Percentiles rank a stretch among this genome's conserved stretches.
Evolutionary conservation across 257 asterid genomes (phyloP).

Genomic region (Verbena officinalis): DNA sequence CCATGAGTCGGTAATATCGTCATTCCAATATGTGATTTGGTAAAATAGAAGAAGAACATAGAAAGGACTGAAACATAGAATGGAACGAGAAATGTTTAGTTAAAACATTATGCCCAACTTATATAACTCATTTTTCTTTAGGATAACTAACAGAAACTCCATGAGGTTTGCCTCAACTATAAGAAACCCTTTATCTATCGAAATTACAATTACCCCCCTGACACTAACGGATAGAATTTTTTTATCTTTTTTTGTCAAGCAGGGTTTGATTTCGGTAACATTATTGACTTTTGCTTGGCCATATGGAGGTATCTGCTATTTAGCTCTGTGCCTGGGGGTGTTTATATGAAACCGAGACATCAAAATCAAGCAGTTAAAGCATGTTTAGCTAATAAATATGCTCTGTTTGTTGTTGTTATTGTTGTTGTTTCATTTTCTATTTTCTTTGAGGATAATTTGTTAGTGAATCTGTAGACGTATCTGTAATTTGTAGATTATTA

Average conservation of each 20-base stretch:
- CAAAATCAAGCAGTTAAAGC: background rate
- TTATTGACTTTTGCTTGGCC: background rate
- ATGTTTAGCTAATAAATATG: background rate
- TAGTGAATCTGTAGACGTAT: conserved; percentile 2
- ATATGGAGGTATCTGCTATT: background rate
- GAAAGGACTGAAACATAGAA: background rate
- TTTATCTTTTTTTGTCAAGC: too few species aligned
- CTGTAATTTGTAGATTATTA: background rate
- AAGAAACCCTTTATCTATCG: too few species aligned
- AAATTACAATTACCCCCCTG: too few species aligned
- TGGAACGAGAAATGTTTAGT: background rate
- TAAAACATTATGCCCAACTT: background rate
- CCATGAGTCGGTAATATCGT: background rate
- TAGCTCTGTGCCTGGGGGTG: background rate
- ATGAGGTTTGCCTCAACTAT: too few species aligned
- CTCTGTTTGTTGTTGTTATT: background rate
- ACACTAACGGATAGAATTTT: too few species aligned
- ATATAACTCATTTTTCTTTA: background rate
- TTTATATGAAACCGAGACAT: background rate
- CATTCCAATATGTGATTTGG: background rate
- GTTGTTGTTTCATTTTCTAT: too few species aligned
- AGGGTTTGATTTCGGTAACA: background rate
- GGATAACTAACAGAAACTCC: too few species aligned
- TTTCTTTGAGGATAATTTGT: background rate
- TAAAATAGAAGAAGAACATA: background rate